Evolutionary conservation across 2,329 filamentous ascomycete species (phyloP).

Genomic region (Amauroascus verrucosus): DNA sequence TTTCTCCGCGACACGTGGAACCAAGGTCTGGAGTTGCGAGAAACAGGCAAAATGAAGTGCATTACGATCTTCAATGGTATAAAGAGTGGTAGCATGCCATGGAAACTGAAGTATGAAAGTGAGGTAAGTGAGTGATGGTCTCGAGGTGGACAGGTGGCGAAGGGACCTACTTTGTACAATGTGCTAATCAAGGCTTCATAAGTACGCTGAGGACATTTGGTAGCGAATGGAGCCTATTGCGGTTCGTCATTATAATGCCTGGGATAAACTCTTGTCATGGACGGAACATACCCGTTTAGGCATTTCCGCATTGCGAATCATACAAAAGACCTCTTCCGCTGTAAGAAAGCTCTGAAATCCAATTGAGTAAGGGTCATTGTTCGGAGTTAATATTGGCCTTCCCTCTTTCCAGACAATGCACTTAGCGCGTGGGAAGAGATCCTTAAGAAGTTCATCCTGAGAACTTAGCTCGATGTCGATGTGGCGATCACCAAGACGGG

Average conservation of each 20-base stretch:
- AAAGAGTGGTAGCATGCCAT: conserved; percentile 38
- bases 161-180: conserved; percentile 38
- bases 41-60: conserved; percentile 34
- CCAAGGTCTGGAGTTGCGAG: conserved; percentile 48
- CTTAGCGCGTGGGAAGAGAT: conserved; percentile 44
- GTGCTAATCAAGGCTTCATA: conserved; percentile 45
- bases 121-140: background rate
- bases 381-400: conserved; percentile 26
- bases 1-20: conserved; percentile 47
- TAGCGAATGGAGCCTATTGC: conserved; percentile 39
- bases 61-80: conserved; percentile 40
- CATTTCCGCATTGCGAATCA: conserved; percentile 40
- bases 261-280: background rate
- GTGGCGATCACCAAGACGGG: conserved; percentile 40
- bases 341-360: conserved; percentile 45
- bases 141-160: background rate
- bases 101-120: conserved; percentile 36
- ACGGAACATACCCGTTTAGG: conserved; percentile 39
- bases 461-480: conserved; percentile 39
- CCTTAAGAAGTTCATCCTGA: conserved; percentile 41
- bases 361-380: conserved; percentile 36
- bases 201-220: conserved; percentile 42
- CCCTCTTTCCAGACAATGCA: conserved; percentile 38
- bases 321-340: conserved; percentile 40
- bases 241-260: background rate